Base-by-base conservation (phyloP, 768 basidiomycete species). In the Trichaptum fuscoviolaceum region DNA sequence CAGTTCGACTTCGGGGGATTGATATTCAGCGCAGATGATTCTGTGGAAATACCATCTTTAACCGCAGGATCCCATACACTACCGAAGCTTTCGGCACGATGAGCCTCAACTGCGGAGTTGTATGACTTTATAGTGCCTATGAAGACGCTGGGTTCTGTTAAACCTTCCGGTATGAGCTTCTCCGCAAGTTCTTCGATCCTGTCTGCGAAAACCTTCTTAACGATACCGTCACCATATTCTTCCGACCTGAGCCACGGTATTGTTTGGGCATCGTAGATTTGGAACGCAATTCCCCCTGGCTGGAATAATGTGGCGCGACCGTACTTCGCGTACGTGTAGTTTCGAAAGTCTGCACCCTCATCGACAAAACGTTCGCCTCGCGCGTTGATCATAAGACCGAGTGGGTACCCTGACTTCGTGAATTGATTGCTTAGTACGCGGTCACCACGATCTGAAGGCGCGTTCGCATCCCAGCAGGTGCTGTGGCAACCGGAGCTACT, bases 401-500 rank as follows among this genome's bases (percentile, higher is more conserved):
- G 77, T 2, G 89, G 88, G 71, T 90, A 90, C 1, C 89, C 87
- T 10, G 88, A 89, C 74, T 90, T 90, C 7, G 89, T 90, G 74
- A 81, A 88, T 68, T 88, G 87, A 72, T 91, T 90, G 66, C 85
- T 88, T 65, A 88, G 73, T 61, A 78, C 77, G 63, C 87, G 84
- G 65, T 85, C 80, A 23, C 89, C 88, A 18, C 76, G 72, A 35
- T 85, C 76, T 23, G 74, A 67, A 0, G 82, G 76, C 0, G 87
- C 85, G 69, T 88, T 81, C 20, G 85, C 86, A 70, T 89, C 89
- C 89, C 89, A 90, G 70, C 83, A 84, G 5, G 88, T 89, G 67
- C 85, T 87, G 70, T 90, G 89, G 69, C 89, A 91, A n/a, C 87
- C 84, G 61, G 70, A 72, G 42, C 42, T 52, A 34, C 59, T 61